Evolutionary conservation across 2,329 filamentous ascomycete genomes (phyloP), one percentile per base, ranked within the genome.

Genomic region (Scortechinia acanthostroma): DNA sequence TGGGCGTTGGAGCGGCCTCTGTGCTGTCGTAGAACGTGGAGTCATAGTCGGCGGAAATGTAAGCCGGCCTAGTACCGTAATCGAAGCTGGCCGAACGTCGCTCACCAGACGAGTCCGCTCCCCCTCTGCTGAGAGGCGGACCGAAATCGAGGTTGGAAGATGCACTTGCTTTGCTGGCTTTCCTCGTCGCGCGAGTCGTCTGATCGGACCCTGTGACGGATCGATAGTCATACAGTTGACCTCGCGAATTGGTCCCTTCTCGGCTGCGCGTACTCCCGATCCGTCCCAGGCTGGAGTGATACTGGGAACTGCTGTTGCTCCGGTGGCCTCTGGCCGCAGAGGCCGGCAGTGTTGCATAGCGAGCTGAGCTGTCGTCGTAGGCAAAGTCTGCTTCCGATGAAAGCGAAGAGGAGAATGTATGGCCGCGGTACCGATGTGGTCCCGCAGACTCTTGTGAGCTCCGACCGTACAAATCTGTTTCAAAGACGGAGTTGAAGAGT

Each of bases 401-500:
- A 6, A 40, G 6, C 17, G 35, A 40, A 17, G 35, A 40, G 20
- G 35, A 40, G 20, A 40, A 40, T 10, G 35, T 40, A 40, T 40
- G 35, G 17, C 35, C 35, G 6, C 16, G 42, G 46, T 47, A 48
- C 45, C 47, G 50, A 3, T 44, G 42, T 21, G 49, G 45, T 35
- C 47, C 49, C 42, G 49, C 44, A 22, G 52, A 55, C 23, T 51
- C 50, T 28, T 50, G 48, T 33, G 51, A 53, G 45, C 48, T 47
- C 40, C 25, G 45, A 45, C 53, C 50, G 42, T 55, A 47, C 43
- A 54, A 48, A 22, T 51, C 49, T 43, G 49, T 48, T 42, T 53
- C 48, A 45, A 53, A 46, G 25, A 50, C 45, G 45, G 52, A 50
- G 37, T 49, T 51, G 42, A 54, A 55, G 46, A 54, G 53, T 22